Base-by-base conservation (phyloP, 2,329 filamentous ascomycete species). In the Trichoderma citrinoviride region DNA sequence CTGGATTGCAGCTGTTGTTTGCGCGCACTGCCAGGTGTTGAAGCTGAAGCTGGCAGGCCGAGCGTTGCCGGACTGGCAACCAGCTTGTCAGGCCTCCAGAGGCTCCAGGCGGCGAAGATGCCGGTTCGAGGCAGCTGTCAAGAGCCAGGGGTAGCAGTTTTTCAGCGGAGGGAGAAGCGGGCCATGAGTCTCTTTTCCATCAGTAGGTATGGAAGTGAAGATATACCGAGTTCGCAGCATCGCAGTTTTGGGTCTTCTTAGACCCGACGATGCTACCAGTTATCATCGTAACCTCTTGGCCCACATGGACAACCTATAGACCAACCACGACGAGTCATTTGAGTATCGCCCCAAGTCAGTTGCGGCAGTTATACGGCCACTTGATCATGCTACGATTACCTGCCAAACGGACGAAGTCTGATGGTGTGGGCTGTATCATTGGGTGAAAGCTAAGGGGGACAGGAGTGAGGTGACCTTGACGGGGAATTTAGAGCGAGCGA, bases 21-120 rank as follows among this genome's bases (percentile, higher is more conserved):
- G 53, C 15, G 61, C 5, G 29, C 23, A 19, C 10, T 58, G 61
- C 53, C 61, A 64, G 52, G 23, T 29, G 61, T 46, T 19, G 37
- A 56, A 44, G 29, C 29, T 53, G 53, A 41, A 33, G 33, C 12
- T 29, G 43, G 33, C 37, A 21, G 33, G 37, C 25, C 15, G 17
- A 50, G 15, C 19, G 12, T 21, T 63, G 19, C 17, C 61, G 33
- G 46, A 33, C 47, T 15, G 47, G 14, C 46, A 37, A 19, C 1
- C 25, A 17, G 7, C 23, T 41, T 27, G 50, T 15, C 29, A 33
- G 17, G 12, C 12, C 17, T 61, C 37, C 7, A 21, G 46, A 8
- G 17, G 60, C 17, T 44, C 19, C 12, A 37, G 14, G 29, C 5
- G 27, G 19, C 12, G n/a, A 7, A 47, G 27, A 6, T 5, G n/a